A percentile compares a stretch with the other conserved stretches of the same genome.
Conservation (phyloP, 2,329 filamentous ascomycete genomes). For the Aspergillus japonicus region DNA sequence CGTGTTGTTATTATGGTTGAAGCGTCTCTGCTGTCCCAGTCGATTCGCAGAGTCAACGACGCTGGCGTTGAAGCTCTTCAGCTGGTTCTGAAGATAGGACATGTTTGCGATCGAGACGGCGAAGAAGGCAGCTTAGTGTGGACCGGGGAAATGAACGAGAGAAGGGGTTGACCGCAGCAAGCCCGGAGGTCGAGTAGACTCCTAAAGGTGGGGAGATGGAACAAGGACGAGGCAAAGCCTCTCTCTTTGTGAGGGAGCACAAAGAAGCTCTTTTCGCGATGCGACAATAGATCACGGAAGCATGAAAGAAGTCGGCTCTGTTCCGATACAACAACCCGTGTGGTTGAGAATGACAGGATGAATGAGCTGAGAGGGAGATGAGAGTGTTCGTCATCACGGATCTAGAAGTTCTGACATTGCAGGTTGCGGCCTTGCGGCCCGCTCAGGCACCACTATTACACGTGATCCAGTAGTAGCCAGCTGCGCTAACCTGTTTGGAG, state of each 20-base stretch:
- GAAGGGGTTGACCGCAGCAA: neutral
- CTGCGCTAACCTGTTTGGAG: conserved; percentile 20
- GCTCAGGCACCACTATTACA: conserved; percentile 6
- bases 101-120: conserved; percentile 41
- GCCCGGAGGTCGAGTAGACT: neutral
- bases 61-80: conserved; percentile 61
- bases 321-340: neutral
- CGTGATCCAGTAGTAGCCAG: neutral
- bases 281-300: conserved; percentile 10
- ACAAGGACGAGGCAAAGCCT: conserved; percentile 13
- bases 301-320: neutral
- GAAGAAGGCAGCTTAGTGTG: neutral
- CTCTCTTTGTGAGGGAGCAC: conserved; percentile 17
- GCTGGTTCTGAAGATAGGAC: conserved; percentile 67
- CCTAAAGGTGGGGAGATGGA: neutral
- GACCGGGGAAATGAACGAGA: neutral
- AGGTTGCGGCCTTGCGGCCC: neutral
- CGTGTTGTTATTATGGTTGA: conserved; percentile 47
- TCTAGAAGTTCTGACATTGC: neutral
- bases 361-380: neutral
- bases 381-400: conserved; percentile 1
- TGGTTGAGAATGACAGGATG: neutral
- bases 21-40: conserved; percentile 53
- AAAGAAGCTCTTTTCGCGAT: conserved; percentile 9
- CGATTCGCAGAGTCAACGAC: conserved; percentile 65